Base-by-base conservation (phyloP, 495 filamentous ascomycete genomes). In the Durotheca rogersii region DNA sequence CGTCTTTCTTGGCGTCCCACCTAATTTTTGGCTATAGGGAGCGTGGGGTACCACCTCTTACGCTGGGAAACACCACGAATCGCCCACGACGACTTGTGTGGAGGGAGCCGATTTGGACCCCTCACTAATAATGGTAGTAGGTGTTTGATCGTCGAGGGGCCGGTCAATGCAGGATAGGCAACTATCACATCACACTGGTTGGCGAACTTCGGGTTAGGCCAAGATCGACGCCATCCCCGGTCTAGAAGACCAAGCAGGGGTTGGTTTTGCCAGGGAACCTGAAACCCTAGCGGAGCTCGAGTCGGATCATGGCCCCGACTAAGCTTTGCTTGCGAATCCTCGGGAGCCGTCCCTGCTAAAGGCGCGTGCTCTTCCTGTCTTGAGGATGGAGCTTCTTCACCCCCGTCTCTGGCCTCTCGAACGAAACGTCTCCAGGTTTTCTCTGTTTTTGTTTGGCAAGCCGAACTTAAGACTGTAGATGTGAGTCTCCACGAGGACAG, bases 231-330 rank as follows among this genome's bases (percentile, higher is more conserved):
- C 49, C 21, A 14, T 49, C n/a, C 44, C 46, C 45, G 20, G 55
- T 30, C 10, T 41, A 25, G 20, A 39, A 53, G 34, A 53, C 35
- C 33, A 47, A 23, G 16, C 41, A 34, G 53, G 40, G 55, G 35
- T 11, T 19, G 12, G 55, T 49, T 58, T 61, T 61, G 61, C 47
- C 34, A 56, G 36, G 58, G 49, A 52, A 59, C n/a, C 38, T 61
- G 61, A 65, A 65, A 65, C 61, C 36, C 16, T n/a, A 40, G 25
- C 44, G 41, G 51, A 51, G 50, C 54, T 51, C 33, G 45, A 16
- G 19, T 49, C 55, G 54, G 45, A 41, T 46, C 48, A 59, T 65
- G 61, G 51, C 58, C 35, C 56, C 47, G 38, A 44, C 39, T 39
- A 53, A 45, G 50, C 42, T 41, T 42, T 30, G 27, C 21, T 11